Evolutionary conservation across 306 rosid genomes (phyloP), one percentile per base, ranked within the genome.

Genomic region (Carpinus viminea): DNA sequence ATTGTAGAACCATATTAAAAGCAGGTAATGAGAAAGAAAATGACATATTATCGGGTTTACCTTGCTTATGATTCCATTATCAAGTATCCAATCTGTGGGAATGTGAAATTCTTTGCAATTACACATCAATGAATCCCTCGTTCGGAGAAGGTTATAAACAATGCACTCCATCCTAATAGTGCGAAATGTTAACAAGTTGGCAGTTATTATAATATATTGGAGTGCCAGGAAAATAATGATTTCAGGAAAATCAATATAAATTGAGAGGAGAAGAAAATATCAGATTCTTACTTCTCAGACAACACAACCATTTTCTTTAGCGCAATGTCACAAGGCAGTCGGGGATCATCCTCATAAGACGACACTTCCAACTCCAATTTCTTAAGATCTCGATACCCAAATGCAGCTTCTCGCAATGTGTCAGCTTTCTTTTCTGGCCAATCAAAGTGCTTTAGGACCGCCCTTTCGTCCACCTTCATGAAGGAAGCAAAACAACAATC

Each of bases 361-460:
- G 93, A 90, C 68, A 95, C 93, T 88, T 95, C 99, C 69, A 64
- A 82, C 78, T 93, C 99, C 83, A 93, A 87, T 62, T 90, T 91
- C 59, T 95, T 93, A 78, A 95, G 80, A 89, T 95, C 99, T 80
- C 88, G 88, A 70, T 93, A 90, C 3, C 96, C 96, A 57, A 95
- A 95, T 68, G 99, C 93, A 60, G 99, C 96, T 86, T 95, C 99
- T 72, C 99, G 81, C 80, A 95, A 83, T 68, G 97, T 93, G 89
- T 95, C 99, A 1, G 98, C 99, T 86, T 93, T 95, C 85, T 91
- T 95, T 87, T 95, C 99, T 18, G 99, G 99, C 99, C 99, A 95
- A 55, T 87, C 91, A 43, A 95, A 95, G 88, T 95, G 98, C 84
- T 95, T 95, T 13, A 95, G 90, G 56, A 95, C 99, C 38, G 99